Percentiles rank a stretch among this genome's conserved stretches.
Evolutionary conservation across 768 basidiomycete genomes (phyloP).

Genomic region (Omphalotus guepiniiformis): DNA sequence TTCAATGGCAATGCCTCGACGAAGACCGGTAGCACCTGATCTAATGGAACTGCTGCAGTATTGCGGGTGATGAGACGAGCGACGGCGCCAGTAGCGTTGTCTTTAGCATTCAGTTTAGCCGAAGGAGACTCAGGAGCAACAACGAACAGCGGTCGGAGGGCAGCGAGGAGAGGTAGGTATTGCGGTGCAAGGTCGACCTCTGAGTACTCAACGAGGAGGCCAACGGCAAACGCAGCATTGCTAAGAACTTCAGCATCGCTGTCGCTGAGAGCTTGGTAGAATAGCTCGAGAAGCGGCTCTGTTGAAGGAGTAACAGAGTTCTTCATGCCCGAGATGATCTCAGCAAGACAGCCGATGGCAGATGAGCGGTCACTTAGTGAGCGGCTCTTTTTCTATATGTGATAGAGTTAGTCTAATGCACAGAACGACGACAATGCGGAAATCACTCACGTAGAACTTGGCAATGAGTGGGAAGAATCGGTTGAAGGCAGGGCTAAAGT

Average conservation of each 20-base stretch:
- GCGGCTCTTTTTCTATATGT: conserved; percentile 74
- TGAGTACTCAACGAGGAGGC: conserved; percentile 87
- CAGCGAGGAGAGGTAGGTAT: conserved; percentile 71
- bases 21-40: conserved; percentile 86
- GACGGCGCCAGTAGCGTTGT: conserved; percentile 96
- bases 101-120: conserved; percentile 77
- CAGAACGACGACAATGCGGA: background rate
- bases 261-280: conserved; percentile 80
- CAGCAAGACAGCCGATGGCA: conserved; percentile 89
- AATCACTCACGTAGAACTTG: conserved; percentile 79
- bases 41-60: conserved; percentile 73
- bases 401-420: conserved; percentile 1
- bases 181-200: conserved; percentile 77
- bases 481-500: conserved; percentile 77
- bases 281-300: conserved; percentile 73
- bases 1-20: conserved; percentile 79
- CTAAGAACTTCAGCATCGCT: conserved; percentile 90
- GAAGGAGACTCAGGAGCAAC: conserved; percentile 58
- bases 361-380: conserved; percentile 90
- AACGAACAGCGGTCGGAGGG: conserved; percentile 78
- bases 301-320: conserved; percentile 81
- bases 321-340: conserved; percentile 93
- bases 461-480: conserved; percentile 88
- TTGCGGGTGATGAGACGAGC: conserved; percentile 84
- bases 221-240: conserved; percentile 93